A percentile compares a stretch with the other conserved stretches of the same genome.
Conservation (phyloP, 2,329 filamentous ascomycete species). For the Aspergillus luchuensis region DNA sequence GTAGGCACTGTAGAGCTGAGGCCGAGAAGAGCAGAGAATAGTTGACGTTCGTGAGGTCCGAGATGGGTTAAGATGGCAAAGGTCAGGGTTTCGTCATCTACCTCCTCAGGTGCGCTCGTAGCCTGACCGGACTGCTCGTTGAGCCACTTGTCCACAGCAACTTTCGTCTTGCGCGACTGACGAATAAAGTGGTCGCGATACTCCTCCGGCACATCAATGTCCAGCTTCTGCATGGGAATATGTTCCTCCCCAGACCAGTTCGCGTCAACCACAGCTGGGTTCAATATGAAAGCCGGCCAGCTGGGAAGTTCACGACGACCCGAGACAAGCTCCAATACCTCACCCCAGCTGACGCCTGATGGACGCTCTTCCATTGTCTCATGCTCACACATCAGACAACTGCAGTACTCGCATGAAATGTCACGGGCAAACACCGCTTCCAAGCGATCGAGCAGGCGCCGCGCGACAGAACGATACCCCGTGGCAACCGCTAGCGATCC, state of each 20-base stretch:
- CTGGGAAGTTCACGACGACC: slow-evolving; percentile 80
- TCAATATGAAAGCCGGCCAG: slow-evolving; percentile 86
- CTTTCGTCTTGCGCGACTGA: slow-evolving; percentile 88
- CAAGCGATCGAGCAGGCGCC: slow-evolving; percentile 82
- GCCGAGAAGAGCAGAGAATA: slow-evolving; percentile 78
- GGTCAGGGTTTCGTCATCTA: slow-evolving; percentile 89
- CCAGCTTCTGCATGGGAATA: slow-evolving; percentile 73
- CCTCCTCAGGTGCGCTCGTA: slow-evolving; percentile 77
- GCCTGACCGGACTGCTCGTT: slow-evolving; percentile 74
- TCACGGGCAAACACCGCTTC: slow-evolving; percentile 94
- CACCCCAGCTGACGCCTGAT: slow-evolving; percentile 83
- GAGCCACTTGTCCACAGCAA: slow-evolving; percentile 90
- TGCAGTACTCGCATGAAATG: slow-evolving; percentile 81
- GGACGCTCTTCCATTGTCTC: slow-evolving; percentile 60
- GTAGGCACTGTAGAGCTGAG: slow-evolving; percentile 61
- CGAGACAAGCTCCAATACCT: slow-evolving; percentile 89
- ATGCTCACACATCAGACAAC: slow-evolving; percentile 78
- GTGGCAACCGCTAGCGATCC: slow-evolving; percentile 94
- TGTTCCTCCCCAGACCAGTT: slow-evolving; percentile 57
- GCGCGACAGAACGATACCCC: slow-evolving; percentile 90
- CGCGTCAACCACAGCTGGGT: slow-evolving; percentile 58
- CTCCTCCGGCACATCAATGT: slow-evolving; percentile 91
- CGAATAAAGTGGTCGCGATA: slow-evolving; percentile 89
- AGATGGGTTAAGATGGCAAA: slow-evolving; percentile 93
- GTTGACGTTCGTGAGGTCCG: slow-evolving; percentile 70